Base-by-base conservation (phyloP, 345 rosid species). In the Cardiospermum halicacabum region DNA sequence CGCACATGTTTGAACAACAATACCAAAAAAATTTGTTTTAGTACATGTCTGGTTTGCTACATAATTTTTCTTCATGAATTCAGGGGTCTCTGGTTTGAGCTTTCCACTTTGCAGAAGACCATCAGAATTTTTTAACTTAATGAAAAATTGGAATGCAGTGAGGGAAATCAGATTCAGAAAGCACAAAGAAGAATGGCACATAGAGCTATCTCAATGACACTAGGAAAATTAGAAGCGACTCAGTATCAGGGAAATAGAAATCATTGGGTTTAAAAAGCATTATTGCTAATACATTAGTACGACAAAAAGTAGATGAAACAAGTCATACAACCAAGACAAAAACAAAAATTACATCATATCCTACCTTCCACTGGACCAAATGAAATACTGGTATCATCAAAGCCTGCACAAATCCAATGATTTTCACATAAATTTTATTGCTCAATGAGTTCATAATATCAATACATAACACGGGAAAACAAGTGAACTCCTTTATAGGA, bases 331-430 rank as follows among this genome's bases (percentile, higher is more conserved):
- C 37, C 66, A 72, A 53, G 62, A 36, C 31, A 66, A 30, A 57
- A 77, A 69, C 19, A 57, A 32, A 60, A 62, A 39, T 36, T 57
- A 43, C 53, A 65, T n/a, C n/a, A 51, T 42, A 48, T 48, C 66
- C 60, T 87, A 91, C 99, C 97, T 88, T 93, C 99, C 55, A 84
- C 86, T 1, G 96, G 91, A 62, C 99, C 99, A 73, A 91, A 93
- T 50, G 97, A 72, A 64, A 94, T 76, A 70, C 87, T 73, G 21
- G 95, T 51, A 68, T 91, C 99, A 53, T 91, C 99, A 77, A 93
- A 88, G 57, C 97, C 99, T 93, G 89, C 81, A 68, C 16, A 60
- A 61, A 53, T 49, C 66, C 71, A 75, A 58, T 43, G 34, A 67
- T 27, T 53, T 57, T 57, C 55, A 36, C 7, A 39, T 43, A 18